These are phyloP conservation scores for Garcia nutans DNA, from an alignment of 345 rosid genomes.

Conservation along the genomic window DNA sequence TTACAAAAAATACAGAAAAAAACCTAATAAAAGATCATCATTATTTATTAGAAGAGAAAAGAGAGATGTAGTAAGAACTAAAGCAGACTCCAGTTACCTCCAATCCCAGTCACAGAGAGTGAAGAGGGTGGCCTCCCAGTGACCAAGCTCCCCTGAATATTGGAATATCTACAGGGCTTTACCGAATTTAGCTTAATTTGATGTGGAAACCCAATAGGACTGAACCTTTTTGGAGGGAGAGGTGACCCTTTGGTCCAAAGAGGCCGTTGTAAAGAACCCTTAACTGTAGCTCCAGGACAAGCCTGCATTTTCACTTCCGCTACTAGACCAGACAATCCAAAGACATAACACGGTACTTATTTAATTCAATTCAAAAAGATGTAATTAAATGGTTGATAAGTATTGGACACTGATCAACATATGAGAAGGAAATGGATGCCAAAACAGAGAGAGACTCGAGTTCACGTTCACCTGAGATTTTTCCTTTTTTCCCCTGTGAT, in stretches of 20 bases:
- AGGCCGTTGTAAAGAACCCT: slow-evolving; percentile 62
- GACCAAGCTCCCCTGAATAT: slow-evolving; percentile 48
- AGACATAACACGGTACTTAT: neutral
- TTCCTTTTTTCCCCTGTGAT: neutral
- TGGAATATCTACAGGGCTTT: slow-evolving; percentile 40
- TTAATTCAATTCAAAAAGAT: neutral
- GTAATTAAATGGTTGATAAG: neutral
- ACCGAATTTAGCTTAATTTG: slow-evolving; percentile 41
- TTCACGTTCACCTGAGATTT: neutral
- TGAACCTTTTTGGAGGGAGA: slow-evolving; percentile 31
- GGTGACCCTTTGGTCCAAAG: slow-evolving; percentile 38
- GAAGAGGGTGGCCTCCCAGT: slow-evolving; percentile 55
- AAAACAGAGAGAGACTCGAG: neutral
- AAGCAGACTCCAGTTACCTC: slow-evolving; percentile 36
- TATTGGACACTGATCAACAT: neutral
- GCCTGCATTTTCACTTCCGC: slow-evolving; percentile 41
- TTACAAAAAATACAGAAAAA: neutral
- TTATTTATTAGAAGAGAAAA: neutral
- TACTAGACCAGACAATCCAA: neutral
- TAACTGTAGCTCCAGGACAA: slow-evolving; percentile 50
- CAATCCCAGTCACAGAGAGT: slow-evolving; percentile 48
- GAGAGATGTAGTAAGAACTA: neutral
- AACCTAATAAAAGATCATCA: neutral
- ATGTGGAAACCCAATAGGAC: slow-evolving; percentile 35
- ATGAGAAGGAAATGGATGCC: neutral